Evolutionary conservation across 441 rosid species (phyloP).

Genomic region (Brassica hybrid): DNA sequence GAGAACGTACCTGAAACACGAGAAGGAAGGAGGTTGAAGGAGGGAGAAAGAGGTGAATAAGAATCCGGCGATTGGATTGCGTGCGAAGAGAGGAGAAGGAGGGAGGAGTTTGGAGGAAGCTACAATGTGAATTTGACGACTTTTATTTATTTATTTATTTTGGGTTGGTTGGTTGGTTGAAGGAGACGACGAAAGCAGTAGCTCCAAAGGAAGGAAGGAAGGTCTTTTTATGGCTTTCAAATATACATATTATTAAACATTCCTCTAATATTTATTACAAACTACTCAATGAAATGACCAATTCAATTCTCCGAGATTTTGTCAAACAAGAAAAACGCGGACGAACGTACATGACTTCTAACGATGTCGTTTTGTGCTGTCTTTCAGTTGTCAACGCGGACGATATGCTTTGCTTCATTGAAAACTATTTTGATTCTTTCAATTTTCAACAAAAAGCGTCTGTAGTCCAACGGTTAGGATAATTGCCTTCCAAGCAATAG

Average conservation of each 20-base stretch:
- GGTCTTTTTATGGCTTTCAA: background rate
- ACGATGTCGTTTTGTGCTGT: background rate
- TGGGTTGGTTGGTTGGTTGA: background rate
- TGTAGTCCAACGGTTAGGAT: constrained; percentile 99
- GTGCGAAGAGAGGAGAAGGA: background rate
- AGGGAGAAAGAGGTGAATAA: constrained; percentile 1
- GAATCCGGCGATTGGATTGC: constrained; percentile 17
- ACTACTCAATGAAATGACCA: constrained; percentile 12
- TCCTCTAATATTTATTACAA: background rate
- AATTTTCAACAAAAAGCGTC: constrained; percentile 38
- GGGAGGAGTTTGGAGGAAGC: constrained; percentile 11
- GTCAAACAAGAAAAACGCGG: constrained; percentile 33
- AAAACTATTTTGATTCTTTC: background rate
- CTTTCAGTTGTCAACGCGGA: background rate
- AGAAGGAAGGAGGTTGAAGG: background rate
- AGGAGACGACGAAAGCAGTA: background rate
- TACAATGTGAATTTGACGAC: constrained; percentile 6
- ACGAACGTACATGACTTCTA: background rate
- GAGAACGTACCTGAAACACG: constrained; percentile 27
- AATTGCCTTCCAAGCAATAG: constrained; percentile 95
- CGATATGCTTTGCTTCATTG: background rate
- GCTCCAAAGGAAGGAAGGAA: background rate
- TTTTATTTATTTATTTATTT: too few relatives aligned
- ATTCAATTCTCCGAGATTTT: constrained; percentile 22
- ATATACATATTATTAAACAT: background rate